Conservation (phyloP, 805 yeast species). For the Suhomyces sp. region DNA sequence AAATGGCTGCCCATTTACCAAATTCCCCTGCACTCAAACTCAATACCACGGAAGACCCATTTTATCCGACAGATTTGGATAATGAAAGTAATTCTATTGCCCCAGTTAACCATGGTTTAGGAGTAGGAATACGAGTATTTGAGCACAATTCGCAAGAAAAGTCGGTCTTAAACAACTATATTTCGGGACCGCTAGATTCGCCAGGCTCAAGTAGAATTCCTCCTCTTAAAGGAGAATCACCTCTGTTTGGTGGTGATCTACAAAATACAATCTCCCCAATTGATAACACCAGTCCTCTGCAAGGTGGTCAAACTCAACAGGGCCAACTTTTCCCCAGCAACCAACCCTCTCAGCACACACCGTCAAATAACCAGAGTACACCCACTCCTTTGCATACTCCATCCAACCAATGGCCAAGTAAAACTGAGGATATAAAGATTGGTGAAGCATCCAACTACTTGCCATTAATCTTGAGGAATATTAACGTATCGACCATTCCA, state of each 20-base stretch:
- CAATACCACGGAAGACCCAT: slow-evolving; percentile 19
- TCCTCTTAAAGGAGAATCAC: slow-evolving; percentile 16
- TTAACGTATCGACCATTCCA: slow-evolving; percentile 64
- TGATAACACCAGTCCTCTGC: slow-evolving; percentile 5
- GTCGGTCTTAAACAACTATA: background rate
- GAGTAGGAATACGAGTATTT: background rate
- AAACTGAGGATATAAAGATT: slow-evolving; percentile 3
- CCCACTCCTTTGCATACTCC: slow-evolving; percentile 2
- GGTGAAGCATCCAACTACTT: slow-evolving; percentile 54
- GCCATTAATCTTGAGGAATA: slow-evolving; percentile 64
- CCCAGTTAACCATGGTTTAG: background rate
- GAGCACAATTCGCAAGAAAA: background rate
- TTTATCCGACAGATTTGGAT: background rate
- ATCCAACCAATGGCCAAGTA: background rate
- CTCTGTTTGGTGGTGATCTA: slow-evolving; percentile 14
- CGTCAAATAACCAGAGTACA: background rate
- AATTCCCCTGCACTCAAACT: slow-evolving; percentile 27
- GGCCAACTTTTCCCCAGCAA: background rate
- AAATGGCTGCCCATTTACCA: slow-evolving; percentile 13
- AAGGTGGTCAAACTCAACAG: background rate
- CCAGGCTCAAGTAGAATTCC: slow-evolving; percentile 14
- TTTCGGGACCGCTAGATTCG: slow-evolving; percentile 16
- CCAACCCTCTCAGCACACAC: background rate
- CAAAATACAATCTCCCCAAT: slow-evolving; percentile 16
- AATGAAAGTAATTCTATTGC: background rate